Evolutionary conservation across 2,329 filamentous ascomycete species (phyloP), one percentile per base, ranked within the genome.

Genomic region (Fonsecaea multimorphosa): DNA sequence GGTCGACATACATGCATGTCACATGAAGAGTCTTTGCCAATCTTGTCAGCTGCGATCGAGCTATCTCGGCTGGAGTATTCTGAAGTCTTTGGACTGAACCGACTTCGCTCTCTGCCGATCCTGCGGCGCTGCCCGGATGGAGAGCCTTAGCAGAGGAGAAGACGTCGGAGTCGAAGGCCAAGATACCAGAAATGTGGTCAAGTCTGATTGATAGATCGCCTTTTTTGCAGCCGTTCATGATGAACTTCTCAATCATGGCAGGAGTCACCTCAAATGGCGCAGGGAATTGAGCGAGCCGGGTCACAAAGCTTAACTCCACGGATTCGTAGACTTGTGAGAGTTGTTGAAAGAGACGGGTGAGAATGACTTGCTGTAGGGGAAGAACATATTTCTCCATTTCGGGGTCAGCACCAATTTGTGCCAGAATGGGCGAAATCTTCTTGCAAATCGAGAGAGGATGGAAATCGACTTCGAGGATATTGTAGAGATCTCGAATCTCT

Each of bases 151-250:
- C 89, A 16, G 95, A 97, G 38, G 95, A 97, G 85, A 99, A 98
- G 71, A 99, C 93, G 78, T 99, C 95, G 61, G 92, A 96, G 78
- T 99, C 95, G 74, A 99, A 99, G 78, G 93, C 97, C 67, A 99
- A 87, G 57, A 97, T 91, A 67, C 95, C 93, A 61, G 93, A 94
- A 68, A 93, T 93, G 77, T 99, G 95, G 77, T 98, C 92, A 80
- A 98, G 92, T 68, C 95, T 93, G 74, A 99, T 96, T 61, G 95
- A 91, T 53, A 99, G 86, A 74, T 99, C 95, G 64, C 95, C 95
- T 87, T 99, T 99, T 88, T 99, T 99, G 87, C 96, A 98, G 70
- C 95, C 95, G 80, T 99, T 99, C 95, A 99, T 99, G 85, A 99
- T 98, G 85, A 99, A 99, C 83, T 98, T 99, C 85, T 99, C 95